Evolutionary conservation across 208 protist species (phyloP).

Genomic region (Trypanosoma rangeli): DNA sequence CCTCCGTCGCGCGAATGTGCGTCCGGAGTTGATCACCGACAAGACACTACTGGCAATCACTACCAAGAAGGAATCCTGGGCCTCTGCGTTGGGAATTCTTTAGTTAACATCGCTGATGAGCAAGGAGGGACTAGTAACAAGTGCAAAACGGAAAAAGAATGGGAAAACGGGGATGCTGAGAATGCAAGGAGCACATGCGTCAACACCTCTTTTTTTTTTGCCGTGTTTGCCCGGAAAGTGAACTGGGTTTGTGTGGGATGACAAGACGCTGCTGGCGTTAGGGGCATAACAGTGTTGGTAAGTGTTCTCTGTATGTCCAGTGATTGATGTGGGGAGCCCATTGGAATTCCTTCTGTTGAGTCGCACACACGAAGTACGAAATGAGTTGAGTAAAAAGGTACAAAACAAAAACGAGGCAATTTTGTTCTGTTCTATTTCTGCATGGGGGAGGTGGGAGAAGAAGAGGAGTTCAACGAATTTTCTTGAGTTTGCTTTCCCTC

Average conservation of each 20-base stretch:
- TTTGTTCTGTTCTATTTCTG: neutral
- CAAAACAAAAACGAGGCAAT: neutral
- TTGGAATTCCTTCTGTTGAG: too few species aligned
- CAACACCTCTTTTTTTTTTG: neutral
- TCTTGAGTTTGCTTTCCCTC: neutral
- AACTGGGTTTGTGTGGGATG: neutral
- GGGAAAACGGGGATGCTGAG: neutral
- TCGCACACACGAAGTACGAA: too few species aligned
- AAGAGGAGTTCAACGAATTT: neutral
- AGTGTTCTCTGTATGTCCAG: too few species aligned
- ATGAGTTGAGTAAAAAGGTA: neutral
- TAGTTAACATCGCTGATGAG: constrained; percentile 17
- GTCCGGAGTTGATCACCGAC: constrained; percentile 49
- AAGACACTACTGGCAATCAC: constrained; percentile 49
- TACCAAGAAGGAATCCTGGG: constrained; percentile 45
- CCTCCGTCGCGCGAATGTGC: constrained; percentile 59
- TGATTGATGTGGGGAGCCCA: too few species aligned
- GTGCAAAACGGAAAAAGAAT: neutral
- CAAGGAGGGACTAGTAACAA: neutral
- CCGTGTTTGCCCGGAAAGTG: neutral
- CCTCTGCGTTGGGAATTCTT: constrained; percentile 46
- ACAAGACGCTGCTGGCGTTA: neutral
- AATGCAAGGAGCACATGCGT: neutral
- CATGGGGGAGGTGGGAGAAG: neutral
- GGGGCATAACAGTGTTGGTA: too few species aligned